Evolutionary conservation across 176 grass and related monocot species (phyloP), one percentile per base, ranked within the genome.

Genomic region (Thinopyrum elongatum): DNA sequence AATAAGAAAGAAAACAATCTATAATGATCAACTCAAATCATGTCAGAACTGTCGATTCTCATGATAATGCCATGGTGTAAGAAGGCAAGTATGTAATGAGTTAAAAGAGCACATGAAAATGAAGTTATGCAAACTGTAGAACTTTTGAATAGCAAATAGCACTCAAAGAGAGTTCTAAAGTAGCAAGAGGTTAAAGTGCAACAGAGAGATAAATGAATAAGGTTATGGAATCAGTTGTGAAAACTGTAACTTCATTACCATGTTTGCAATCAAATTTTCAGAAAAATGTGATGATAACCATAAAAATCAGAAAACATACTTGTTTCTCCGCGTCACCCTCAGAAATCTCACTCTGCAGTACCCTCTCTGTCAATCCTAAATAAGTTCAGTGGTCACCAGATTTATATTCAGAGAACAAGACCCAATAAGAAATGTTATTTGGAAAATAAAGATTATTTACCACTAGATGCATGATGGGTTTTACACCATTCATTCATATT

Each of bases 401-500:
- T 59, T 58, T 66, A 67, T 76, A 59, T 85, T 85, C 22, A 76
- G 19, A 69, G 0, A 76, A 28, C 51, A 34, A 57, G 8, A 21
- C 36, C 19, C 14, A 73, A 78, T 11, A 91, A 47, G 19, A 55
- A 80, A 9, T 59, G 11, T 31, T 19, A 60, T 46, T 42, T 59
- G 58, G 14, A 88, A 76, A 70, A 67, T 28, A 33, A 12, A 85
- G 44, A 65, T 2, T 83, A 65, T 68, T 58, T 93, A 98, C 95
- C 92, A 84, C 91, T 98, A 90, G 92, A 79, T 82, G 82, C 79
- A 84, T 98, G 92, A 61, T 98, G 95, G 31, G 69, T 91, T 68
- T 78, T 81, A 68, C 95, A 98, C 95, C 95, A 97, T 88, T 95
- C 87, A 70, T 68, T 83, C 95, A 98, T 95, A 60, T 90, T 91